Conservation (phyloP, 2,329 filamentous ascomycete genomes). For the Alternaria triticina region DNA sequence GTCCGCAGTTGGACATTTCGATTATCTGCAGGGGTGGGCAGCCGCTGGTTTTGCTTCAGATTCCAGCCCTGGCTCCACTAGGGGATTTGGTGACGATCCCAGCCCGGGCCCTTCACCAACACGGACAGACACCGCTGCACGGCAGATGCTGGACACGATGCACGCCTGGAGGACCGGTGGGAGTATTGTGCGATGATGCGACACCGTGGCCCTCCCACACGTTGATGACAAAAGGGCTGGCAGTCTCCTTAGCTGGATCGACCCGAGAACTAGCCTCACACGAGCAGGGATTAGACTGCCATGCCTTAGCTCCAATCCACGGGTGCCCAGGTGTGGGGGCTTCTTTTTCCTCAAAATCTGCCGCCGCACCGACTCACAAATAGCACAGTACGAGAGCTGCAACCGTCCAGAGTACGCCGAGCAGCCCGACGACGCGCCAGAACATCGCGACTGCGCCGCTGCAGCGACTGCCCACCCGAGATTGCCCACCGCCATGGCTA, state of each 20-base stretch:
- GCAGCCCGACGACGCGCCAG: background rate
- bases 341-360: slow-evolving; percentile 15
- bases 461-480: slow-evolving; percentile 1
- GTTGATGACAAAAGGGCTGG: background rate
- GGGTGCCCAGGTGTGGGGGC: slow-evolving; percentile 16
- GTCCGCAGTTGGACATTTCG: slow-evolving; percentile 21
- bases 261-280: slow-evolving; percentile 13
- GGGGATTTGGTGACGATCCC: slow-evolving; percentile 1
- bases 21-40: slow-evolving; percentile 14
- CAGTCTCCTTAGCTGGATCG: slow-evolving; percentile 11
- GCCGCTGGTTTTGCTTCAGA: slow-evolving; percentile 23
- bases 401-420: slow-evolving; percentile 4
- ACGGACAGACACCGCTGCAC: background rate
- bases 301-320: slow-evolving; percentile 11
- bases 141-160: background rate
- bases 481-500: slow-evolving; percentile 3
- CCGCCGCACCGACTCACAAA: slow-evolving; percentile 13
- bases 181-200: background rate
- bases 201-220: background rate
- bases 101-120: background rate
- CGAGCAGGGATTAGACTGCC: slow-evolving; percentile 8
- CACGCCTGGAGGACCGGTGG: background rate
- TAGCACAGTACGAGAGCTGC: slow-evolving; percentile 1
- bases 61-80: slow-evolving; percentile 17
- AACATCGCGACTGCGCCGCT: background rate